phyloP scores from a whole-genome alignment of 1,284 basidiomycete species.

The Nidula niveotomentosa region DNA sequence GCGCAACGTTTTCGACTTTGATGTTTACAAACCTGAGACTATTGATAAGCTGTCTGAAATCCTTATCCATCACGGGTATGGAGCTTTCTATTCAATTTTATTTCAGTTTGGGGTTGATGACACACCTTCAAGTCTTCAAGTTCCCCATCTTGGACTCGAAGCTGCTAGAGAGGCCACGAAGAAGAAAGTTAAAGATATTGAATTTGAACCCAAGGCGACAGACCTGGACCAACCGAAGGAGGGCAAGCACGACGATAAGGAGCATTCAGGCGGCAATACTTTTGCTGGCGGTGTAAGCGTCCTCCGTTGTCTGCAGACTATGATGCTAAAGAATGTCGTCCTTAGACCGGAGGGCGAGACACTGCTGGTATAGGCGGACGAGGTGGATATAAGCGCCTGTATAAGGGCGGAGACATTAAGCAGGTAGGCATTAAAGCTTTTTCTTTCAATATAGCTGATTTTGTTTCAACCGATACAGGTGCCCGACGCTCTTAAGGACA shows the following conservation, averaged over 20 bases:
- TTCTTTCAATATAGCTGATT: too few relatives aligned
- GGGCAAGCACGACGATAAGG: conserved; percentile 59
- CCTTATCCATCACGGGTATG: conserved; percentile 58
- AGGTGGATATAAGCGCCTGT: conserved; percentile 67
- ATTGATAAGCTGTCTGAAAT: conserved; percentile 59
- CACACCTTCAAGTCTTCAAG: conserved; percentile 39
- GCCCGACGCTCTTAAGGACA: conserved; percentile 51
- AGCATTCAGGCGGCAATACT: conserved; percentile 59
- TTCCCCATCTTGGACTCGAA: conserved; percentile 51
- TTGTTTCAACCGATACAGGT: too few relatives aligned
- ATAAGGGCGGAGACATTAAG: conserved; percentile 62
- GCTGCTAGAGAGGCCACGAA: conserved; percentile 51
- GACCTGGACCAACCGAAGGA: conserved; percentile 53
- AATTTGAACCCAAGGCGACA: conserved; percentile 55
- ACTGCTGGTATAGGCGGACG: conserved; percentile 65
- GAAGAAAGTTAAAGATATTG: conserved; percentile 52
- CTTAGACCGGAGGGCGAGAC: conserved; percentile 63
- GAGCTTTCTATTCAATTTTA: too few relatives aligned
- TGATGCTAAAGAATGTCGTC: conserved; percentile 1
- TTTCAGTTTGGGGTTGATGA: too few relatives aligned
- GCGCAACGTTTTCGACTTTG: conserved; percentile 69
- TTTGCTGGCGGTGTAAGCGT: conserved; percentile 59
- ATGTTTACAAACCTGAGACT: conserved; percentile 62
- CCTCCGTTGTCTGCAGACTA: background rate
- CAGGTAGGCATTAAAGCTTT: too few relatives aligned